Evolutionary conservation across 1,284 basidiomycete species (phyloP).

Genomic region (Chondrostereum purpureum): DNA sequence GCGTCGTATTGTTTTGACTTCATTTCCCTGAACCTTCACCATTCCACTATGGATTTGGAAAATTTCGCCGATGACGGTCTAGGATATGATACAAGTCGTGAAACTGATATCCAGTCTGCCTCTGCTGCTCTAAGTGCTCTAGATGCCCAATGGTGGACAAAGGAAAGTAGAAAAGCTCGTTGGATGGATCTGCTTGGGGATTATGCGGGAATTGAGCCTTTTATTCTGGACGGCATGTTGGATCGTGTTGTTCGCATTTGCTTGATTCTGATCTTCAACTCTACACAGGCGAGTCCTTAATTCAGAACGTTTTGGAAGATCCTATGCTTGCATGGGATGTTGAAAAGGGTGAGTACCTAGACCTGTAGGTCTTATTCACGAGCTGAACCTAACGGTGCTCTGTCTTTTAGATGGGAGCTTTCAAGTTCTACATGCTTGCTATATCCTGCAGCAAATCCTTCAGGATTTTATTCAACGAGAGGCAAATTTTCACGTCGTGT

Average conservation of each 20-base stretch:
- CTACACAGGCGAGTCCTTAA: constrained; percentile 51
- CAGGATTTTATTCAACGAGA: constrained; percentile 41
- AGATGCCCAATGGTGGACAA: constrained; percentile 33
- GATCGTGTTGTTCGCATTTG: too few relatives aligned
- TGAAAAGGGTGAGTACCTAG: constrained; percentile 27
- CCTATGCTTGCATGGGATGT: constrained; percentile 47
- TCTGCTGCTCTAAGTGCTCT: constrained; percentile 12
- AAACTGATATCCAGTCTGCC: not conserved
- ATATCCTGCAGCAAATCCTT: constrained; percentile 45
- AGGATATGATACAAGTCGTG: not conserved
- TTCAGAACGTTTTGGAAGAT: constrained; percentile 53
- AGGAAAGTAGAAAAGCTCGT: constrained; percentile 31
- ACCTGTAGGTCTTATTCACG: not conserved
- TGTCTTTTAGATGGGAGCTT: constrained; percentile 41
- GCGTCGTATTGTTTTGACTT: too few relatives aligned
- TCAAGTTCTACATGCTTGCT: constrained; percentile 56
- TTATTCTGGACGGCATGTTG: constrained; percentile 57
- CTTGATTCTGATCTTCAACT: not conserved
- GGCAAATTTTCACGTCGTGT: constrained; percentile 58
- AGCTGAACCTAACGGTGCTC: constrained; percentile 5
- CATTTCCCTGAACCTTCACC: too few relatives aligned
- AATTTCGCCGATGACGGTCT: constrained; percentile 17
- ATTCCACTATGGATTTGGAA: constrained; percentile 33
- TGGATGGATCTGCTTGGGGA: constrained; percentile 70
- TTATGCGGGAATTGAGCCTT: constrained; percentile 61